These are phyloP conservation scores for Neofusicoccum parvum DNA, from an alignment of 2,329 filamentous ascomycete genomes.

Conservation along the genomic window DNA sequence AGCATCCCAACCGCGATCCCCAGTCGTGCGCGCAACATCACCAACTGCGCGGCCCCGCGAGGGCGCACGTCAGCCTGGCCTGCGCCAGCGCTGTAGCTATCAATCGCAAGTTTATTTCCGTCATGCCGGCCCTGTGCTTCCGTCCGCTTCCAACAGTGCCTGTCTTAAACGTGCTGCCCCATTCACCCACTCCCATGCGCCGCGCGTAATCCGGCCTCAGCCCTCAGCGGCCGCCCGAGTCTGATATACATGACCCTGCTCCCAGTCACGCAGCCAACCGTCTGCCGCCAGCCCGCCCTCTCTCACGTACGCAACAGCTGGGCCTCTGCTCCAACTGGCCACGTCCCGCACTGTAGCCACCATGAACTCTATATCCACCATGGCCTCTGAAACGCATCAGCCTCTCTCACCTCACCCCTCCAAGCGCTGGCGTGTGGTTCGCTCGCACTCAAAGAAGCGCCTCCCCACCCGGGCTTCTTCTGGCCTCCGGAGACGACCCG, in stretches of 20 bases:
- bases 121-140: background rate
- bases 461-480: background rate
- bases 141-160: background rate
- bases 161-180: constrained; percentile 3
- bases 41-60: background rate
- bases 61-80: constrained; percentile 1
- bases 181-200: background rate
- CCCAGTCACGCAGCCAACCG: background rate
- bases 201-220: constrained; percentile 12
- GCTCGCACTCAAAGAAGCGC: background rate
- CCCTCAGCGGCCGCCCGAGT: background rate
- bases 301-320: constrained; percentile 1
- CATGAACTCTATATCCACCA: background rate
- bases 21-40: background rate
- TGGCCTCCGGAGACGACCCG: constrained; percentile 16
- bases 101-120: constrained; percentile 3
- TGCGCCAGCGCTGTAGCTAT: background rate
- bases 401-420: constrained; percentile 1
- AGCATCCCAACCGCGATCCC: background rate
- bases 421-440: background rate
- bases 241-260: background rate
- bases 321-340: background rate
- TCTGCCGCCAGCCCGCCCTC: background rate
- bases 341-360: background rate
- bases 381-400: background rate